Evolutionary conservation across 2,329 filamentous ascomycete genomes (phyloP), one percentile per base, ranked within the genome.

Genomic region (Pseudopithomyces chartarum): DNA sequence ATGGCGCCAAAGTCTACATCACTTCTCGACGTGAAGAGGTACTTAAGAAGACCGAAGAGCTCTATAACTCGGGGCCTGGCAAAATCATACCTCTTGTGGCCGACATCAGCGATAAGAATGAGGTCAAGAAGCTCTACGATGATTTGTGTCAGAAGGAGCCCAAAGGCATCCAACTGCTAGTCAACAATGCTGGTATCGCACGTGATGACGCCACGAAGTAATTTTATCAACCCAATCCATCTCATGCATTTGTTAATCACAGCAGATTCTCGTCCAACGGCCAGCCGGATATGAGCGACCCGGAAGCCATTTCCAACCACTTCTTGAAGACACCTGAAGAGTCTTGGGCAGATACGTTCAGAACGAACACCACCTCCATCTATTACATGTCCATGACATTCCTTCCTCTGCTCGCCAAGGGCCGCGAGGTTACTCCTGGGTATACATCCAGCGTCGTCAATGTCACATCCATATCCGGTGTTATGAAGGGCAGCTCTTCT

Each of bases 361-460:
- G 78, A 52, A 83, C 80, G 19, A 85, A 85, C 50, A 75, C 83
- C 32, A 78, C 78, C 0, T 78, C 76, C 33, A 76, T 78, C 23
- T 85, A 81, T 70, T 85, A 82, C 71, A 81, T 82, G 60, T 79
- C 80, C 17, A 82, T 83, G 59, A 82, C 81, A 1, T 82, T 86
- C 65, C 72, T 86, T 2, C 83, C 83, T 0, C 72, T 85, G 2
- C 76, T 86, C 1, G 80, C 79, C 1, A 83, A 82, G 55, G 82
- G 81, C 6, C 68, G 73, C 11, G 69, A 75, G 2, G 68, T 75
- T 4, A 80, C 79, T 1, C 79, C 79, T 0, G 80, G 81, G 4
- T 83, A 82, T 64, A 76, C 78, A 1, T 80, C 80, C 3, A 79
- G 71, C 17, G 76, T 87, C 23, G 78, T 86, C 60, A 85, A 86